Evolutionary conservation across 1,284 basidiomycete genomes (phyloP).

Genomic region (Ceratobasidium sp.): DNA sequence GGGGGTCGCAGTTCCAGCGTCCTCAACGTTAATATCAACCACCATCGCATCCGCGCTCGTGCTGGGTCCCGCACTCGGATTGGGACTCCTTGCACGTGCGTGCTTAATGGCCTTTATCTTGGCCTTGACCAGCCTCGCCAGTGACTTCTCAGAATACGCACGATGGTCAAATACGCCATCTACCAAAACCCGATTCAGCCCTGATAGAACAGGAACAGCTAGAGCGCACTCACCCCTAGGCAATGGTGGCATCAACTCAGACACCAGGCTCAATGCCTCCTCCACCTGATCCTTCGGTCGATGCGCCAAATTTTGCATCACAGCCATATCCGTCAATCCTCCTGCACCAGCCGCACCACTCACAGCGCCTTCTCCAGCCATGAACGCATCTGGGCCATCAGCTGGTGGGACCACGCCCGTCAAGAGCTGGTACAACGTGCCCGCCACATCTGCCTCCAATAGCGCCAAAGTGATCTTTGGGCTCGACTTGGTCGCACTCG

Average conservation of each 20-base stretch:
- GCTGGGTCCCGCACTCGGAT: constrained; percentile 18
- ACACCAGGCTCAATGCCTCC: constrained; percentile 86
- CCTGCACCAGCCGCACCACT: constrained; percentile 71
- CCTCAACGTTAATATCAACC: constrained; percentile 22
- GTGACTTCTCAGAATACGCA: constrained; percentile 86
- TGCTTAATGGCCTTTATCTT: constrained; percentile 73
- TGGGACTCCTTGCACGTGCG: constrained; percentile 54
- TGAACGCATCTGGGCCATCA: constrained; percentile 57
- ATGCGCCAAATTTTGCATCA: constrained; percentile 96
- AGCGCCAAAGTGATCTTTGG: constrained; percentile 86
- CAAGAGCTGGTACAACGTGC: constrained; percentile 91
- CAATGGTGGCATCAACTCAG: constrained; percentile 89
- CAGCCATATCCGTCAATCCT: constrained; percentile 90
- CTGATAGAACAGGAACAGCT: constrained; percentile 2
- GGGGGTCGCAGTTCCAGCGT: constrained; percentile 41
- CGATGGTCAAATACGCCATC: constrained; percentile 96
- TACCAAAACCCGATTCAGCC: constrained; percentile 49
- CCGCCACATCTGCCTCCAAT: constrained; percentile 89
- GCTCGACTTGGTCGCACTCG: constrained; percentile 85
- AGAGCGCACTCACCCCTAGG: constrained; percentile 80
- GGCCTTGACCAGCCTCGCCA: constrained; percentile 76
- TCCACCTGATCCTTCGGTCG: constrained; percentile 97
- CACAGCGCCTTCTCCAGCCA: constrained; percentile 57
- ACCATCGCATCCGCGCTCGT: constrained; percentile 5
- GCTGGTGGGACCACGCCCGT: constrained; percentile 87